Conservation (phyloP, 163 green algal genomes). For the Trebouxiophyceae sp. region DNA sequence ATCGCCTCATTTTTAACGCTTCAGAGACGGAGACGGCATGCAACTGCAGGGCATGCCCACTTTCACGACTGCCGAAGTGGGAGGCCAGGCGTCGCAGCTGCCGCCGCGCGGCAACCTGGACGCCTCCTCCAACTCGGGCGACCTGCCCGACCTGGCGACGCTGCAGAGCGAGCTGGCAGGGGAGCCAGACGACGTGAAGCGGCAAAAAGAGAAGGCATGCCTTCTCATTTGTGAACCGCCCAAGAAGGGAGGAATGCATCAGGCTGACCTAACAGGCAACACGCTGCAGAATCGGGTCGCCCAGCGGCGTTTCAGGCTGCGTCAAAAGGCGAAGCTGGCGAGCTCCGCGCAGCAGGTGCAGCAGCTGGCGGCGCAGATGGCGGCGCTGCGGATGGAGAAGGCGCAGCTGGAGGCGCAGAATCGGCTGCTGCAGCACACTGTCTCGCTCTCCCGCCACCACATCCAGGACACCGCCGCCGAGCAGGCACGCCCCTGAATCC, state of each 20-base stretch:
- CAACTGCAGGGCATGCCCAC: too few species aligned
- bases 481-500: background rate
- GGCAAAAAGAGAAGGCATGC: background rate
- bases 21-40: too few species aligned
- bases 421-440: background rate
- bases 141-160: background rate
- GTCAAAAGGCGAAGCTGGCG: background rate
- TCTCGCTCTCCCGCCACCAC: background rate
- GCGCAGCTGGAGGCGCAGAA: background rate
- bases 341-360: background rate
- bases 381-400: background rate
- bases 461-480: background rate
- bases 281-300: too few species aligned
- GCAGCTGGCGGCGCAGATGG: background rate
- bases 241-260: too few species aligned
- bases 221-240: too few species aligned
- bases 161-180: background rate
- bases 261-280: too few species aligned
- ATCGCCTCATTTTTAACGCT: too few species aligned
- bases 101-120: too few species aligned
- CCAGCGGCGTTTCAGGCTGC: background rate
- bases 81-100: too few species aligned
- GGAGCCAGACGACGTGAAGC: background rate
- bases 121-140: background rate
- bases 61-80: too few species aligned